Base-by-base conservation (phyloP, 1,284 basidiomycete species). In the Clitocybe nebularis region DNA sequence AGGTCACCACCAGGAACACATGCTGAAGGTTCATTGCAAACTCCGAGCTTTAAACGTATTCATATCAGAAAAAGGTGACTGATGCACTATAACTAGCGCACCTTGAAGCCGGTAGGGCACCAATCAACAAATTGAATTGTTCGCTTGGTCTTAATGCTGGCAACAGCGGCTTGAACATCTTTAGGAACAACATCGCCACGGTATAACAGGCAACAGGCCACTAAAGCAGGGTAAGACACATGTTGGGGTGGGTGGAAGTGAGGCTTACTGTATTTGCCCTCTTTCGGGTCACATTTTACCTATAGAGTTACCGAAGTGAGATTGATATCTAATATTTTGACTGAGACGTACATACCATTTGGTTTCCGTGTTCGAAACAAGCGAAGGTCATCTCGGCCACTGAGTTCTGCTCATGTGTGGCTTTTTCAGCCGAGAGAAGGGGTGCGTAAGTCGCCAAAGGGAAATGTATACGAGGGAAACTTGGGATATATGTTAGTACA, bases 301-400 rank as follows among this genome's bases (percentile, higher is more conserved):
- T 77, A 47, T 2, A n/a, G n/a, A n/a, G n/a, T n/a, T n/a, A n/a
- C n/a, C n/a, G n/a, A n/a, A n/a, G n/a, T n/a, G n/a, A n/a, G n/a
- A n/a, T n/a, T n/a, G n/a, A n/a, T n/a, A n/a, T n/a, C n/a, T n/a
- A n/a, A n/a, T n/a, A n/a, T n/a, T n/a, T n/a, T n/a, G n/a, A n/a
- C n/a, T n/a, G n/a, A n/a, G n/a, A n/a, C n/a, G n/a, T n/a, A 46
- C 41, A 41, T 50, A 77, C 95, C 94, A 99, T 95, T 72, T 98
- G 95, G 74, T 95, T 96, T 54, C 93, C 93, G 52, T 81, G 79
- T 75, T 99, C 95, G 71, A 99, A 99, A 75, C 93, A 96, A 45
- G 93, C 86, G 74, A 91, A 93, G 52, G 95, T 99, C 93, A 99
- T 97, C 64, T 99, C 95, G 35, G 90, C 82, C 24, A 98, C 94